Base-by-base conservation (phyloP, 2,329 filamentous ascomycete species). In the Penicillium sp. region DNA sequence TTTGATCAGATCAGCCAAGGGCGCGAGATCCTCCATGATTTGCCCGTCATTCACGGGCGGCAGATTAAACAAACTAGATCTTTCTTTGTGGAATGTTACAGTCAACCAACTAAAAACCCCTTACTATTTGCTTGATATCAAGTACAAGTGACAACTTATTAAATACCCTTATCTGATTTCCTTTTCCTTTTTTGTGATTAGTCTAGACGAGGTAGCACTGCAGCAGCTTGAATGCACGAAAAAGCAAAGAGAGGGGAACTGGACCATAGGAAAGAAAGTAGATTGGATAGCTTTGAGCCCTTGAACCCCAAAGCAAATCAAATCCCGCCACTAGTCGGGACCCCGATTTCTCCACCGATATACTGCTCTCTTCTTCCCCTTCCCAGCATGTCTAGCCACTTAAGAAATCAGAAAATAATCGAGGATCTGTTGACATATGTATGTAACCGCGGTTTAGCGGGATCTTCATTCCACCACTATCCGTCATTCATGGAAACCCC, bases 21-120 rank as follows among this genome's bases (percentile, higher is more conserved):
- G 24, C 5, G 5, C 24, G 39, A 44, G 24, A 18, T 31, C 11
- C 31, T 49, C 14, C 46, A 9, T 61, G 40, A 59, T 61, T 61
- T 52, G 59, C 37, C 50, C 43, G 18, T 61, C 60, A 56, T 59
- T 61, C 59, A 58, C 60, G 63, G 63, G 58, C 50, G 51, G 47
- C 18, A 31, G 24, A 19, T 16, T 18, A 50, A 33, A 47, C 2
- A 19, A 35, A 18, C 3, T 31, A 39, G 47, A 50, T 50, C 18
- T 35, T 7, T 6, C 9, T 36, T 16, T 39, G 13, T 27, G 33
- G 18, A 50, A 37, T 16, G 16, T 24, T n/a, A 13, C 11, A 18
- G 11, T 19, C 18, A 39, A 24, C 7, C 18, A 39, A 24, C 7
- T 14, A 35, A 37, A 39, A 50, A 44, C 49, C 35, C 53, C 46